A percentile compares a stretch with the other conserved stretches of the same genome.
Conservation (phyloP, 441 rosid genomes). For the Theobroma grandiflorum region DNA sequence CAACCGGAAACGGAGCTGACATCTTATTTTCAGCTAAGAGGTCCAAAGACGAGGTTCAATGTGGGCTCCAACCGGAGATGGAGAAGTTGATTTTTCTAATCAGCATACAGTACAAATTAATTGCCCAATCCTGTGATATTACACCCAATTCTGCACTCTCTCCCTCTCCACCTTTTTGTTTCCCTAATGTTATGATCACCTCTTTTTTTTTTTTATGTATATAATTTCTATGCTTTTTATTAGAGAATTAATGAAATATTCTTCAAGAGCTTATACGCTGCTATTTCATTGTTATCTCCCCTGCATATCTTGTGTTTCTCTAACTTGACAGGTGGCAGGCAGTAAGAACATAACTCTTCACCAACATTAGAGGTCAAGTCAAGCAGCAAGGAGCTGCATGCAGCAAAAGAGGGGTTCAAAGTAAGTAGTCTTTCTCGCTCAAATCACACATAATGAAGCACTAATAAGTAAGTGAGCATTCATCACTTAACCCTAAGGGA, state of each 20-base stretch:
- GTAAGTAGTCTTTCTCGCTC: not conserved
- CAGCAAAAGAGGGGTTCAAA: not conserved
- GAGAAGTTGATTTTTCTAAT: not conserved
- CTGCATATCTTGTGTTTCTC: not conserved
- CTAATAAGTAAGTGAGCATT: constrained; percentile 16
- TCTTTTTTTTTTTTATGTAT: not conserved
- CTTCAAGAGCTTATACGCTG: not conserved
- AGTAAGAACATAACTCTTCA: not conserved
- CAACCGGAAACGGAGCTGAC: not conserved
- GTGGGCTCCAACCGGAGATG: not conserved
- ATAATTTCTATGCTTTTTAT: not conserved
- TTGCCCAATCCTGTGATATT: not conserved
- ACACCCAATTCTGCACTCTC: not conserved
- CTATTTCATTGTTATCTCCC: not conserved
- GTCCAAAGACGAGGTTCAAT: not conserved
- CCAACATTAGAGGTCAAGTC: not conserved
- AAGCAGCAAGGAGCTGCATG: not conserved
- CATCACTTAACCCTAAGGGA: not conserved
- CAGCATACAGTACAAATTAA: not conserved
- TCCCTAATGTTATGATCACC: not conserved
- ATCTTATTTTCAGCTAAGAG: too few relatives aligned
- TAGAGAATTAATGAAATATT: not conserved
- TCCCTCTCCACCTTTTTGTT: not conserved
- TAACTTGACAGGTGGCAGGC: not conserved
- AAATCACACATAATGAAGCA: not conserved